Conservation (phyloP, 352 stramenopile genomes). For the Pythium biforme region DNA sequence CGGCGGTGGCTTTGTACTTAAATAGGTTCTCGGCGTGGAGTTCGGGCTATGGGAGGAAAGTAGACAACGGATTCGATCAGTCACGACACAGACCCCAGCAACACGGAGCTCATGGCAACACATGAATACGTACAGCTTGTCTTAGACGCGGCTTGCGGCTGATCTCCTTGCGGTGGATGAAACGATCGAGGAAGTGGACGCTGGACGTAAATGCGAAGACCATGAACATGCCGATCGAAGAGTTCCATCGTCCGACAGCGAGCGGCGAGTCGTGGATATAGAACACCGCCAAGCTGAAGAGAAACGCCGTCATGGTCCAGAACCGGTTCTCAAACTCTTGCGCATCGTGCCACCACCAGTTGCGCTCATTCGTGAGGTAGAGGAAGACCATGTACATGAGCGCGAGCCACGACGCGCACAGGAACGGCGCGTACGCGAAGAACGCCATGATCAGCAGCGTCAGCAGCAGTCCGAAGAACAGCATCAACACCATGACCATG, state of each 20-base stretch:
- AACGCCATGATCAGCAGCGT: slow-evolving; percentile 76
- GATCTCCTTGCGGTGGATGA: slow-evolving; percentile 75
- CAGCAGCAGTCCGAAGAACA: slow-evolving; percentile 63
- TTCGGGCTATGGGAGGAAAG: slow-evolving; percentile 3
- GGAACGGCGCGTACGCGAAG: slow-evolving; percentile 75
- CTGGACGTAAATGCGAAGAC: slow-evolving; percentile 78
- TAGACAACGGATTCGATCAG: background rate
- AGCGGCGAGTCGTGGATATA: slow-evolving; percentile 94
- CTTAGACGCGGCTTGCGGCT: slow-evolving; percentile 51
- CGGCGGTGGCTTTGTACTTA: slow-evolving; percentile 77
- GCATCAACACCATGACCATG: slow-evolving; percentile 68
- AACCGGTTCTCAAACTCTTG: slow-evolving; percentile 98
- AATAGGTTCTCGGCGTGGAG: slow-evolving; percentile 60
- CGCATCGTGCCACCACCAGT: slow-evolving; percentile 85
- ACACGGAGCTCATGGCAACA: too few relatives aligned
- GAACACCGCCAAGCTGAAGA: slow-evolving; percentile 92
- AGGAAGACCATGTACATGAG: slow-evolving; percentile 82
- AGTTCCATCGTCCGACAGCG: slow-evolving; percentile 70
- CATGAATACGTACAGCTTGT: slow-evolving; percentile 45
- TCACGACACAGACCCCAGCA: too few relatives aligned
- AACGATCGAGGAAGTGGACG: slow-evolving; percentile 81
- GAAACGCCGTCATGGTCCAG: slow-evolving; percentile 93
- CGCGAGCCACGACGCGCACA: slow-evolving; percentile 77
- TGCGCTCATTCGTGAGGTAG: slow-evolving; percentile 80
- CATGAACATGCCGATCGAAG: slow-evolving; percentile 68